Base-by-base conservation (phyloP, 2,329 filamentous ascomycete species). In the Cladobotryum protrusum region DNA sequence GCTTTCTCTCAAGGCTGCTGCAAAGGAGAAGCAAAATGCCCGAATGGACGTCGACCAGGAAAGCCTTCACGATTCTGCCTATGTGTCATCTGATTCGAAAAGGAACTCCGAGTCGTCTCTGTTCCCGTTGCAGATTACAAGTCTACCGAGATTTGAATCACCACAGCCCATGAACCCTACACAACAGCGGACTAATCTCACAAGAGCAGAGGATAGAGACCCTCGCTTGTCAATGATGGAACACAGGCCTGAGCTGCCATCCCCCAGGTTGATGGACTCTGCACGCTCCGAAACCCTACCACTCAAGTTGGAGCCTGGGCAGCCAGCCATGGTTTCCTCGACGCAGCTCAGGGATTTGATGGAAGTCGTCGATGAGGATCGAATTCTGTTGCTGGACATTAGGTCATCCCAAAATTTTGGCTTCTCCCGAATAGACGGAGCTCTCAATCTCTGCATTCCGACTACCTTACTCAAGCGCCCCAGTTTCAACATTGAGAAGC, bases 391-490 rank as follows among this genome's bases (percentile, higher is more conserved):
- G 1, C 72, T 99, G 4, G 93, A 99, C 64, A 79, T 97, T 18
- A 82, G 93, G 36, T 90, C 95, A 0, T 88, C 85, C 24, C 89
- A 90, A 17, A 89, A 92, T 57, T 96, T 86, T 62, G 79, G 83
- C 1, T 76, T 81, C 42, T 84, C 87, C 18, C 82, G 87, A 29
- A 87, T 97, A 48, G 72, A 76, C 45, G 85, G 85, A n/a, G 89
- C 92, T 1, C 71, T 99, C 32, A 97, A 95, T 63, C 74, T 99
- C 5, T 97, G 93, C 63, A 95, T 97, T 53, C 93, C 93, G 0
- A 97, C 93, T 0, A 97, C 92, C 0, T 72, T 99, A 13, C 71
- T 99, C 15, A 97, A 97, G 68, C 79, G 93, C 45, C 85, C 89
- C 1, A 95, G 90, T 0, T 97, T 95, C 68, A 92, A 92, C 58